These are phyloP conservation scores for Chaetomiaceae sp. DNA, from an alignment of 2,329 filamentous ascomycete genomes.

Conservation along the genomic window DNA sequence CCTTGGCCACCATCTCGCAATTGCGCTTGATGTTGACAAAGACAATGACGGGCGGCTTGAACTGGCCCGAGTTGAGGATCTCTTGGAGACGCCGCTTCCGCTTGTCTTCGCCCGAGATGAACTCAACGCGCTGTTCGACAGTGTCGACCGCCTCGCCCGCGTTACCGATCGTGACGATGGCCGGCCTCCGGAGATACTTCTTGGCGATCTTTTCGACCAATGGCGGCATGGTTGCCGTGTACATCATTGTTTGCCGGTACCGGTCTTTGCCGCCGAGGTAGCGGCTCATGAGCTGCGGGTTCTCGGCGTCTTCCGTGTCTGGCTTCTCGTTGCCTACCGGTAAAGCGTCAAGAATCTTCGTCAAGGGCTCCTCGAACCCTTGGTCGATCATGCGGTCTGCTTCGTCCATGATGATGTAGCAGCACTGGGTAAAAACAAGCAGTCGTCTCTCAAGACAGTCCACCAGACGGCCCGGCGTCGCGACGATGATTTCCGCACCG, in stretches of 20 bases:
- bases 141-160: constrained; percentile 94
- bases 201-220: constrained; percentile 93
- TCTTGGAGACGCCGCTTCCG: constrained; percentile 94
- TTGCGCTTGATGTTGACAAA: constrained; percentile 99
- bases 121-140: constrained; percentile 94
- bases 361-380: constrained; percentile 95
- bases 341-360: constrained; percentile 92
- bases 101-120: constrained; percentile 86
- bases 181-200: constrained; percentile 89
- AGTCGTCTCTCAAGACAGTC: constrained; percentile 94
- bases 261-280: constrained; percentile 70
- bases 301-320: constrained; percentile 86
- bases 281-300: constrained; percentile 76
- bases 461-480: constrained; percentile 93
- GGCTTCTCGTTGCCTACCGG: constrained; percentile 93
- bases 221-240: constrained; percentile 95
- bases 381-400: constrained; percentile 99
- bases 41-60: constrained; percentile 87
- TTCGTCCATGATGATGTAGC: constrained; percentile 99
- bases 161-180: constrained; percentile 92
- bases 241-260: constrained; percentile 99
- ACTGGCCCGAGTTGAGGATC: constrained; percentile 76
- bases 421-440: constrained; percentile 90
- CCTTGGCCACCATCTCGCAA: constrained; percentile 88
- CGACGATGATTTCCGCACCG: constrained; percentile 95